phyloP scores from a whole-genome alignment of 805 yeast species.

The Candida dendrica region DNA sequence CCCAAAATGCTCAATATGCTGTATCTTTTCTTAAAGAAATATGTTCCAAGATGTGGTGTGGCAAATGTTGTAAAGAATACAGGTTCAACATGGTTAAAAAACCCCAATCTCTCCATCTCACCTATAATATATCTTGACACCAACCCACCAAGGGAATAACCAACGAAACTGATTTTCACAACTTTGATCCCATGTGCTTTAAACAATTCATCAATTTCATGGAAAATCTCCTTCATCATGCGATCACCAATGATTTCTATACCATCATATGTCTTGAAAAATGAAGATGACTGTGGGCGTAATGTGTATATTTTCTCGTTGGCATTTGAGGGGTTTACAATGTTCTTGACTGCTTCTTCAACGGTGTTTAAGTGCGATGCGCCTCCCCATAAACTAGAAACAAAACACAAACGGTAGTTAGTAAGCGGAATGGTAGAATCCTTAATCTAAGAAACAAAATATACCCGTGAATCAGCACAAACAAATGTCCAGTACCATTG shows the following conservation, averaged over 20 bases:
- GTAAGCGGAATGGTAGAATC: background rate
- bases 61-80: slow-evolving; percentile 62
- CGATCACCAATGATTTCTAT: slow-evolving; percentile 65
- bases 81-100: slow-evolving; percentile 56
- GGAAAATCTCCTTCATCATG: slow-evolving; percentile 57
- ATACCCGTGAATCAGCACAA: slow-evolving; percentile 71
- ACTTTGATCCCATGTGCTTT: slow-evolving; percentile 25
- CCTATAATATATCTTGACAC: slow-evolving; percentile 80
- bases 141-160: slow-evolving; percentile 88
- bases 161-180: slow-evolving; percentile 63
- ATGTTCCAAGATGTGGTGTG: slow-evolving; percentile 66
- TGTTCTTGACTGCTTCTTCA: slow-evolving; percentile 32
- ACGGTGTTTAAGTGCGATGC: slow-evolving; percentile 48
- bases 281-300: slow-evolving; percentile 54
- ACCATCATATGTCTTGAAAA: slow-evolving; percentile 82
- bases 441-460: slow-evolving; percentile 7
- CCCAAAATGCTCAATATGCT: slow-evolving; percentile 44
- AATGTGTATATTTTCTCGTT: slow-evolving; percentile 38
- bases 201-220: slow-evolving; percentile 30
- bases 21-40: slow-evolving; percentile 35
- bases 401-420: background rate
- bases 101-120: slow-evolving; percentile 44
- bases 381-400: slow-evolving; percentile 51
- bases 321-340: slow-evolving; percentile 22
- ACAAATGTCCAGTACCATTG: slow-evolving; percentile 40